These are phyloP conservation scores for Pseudogymnoascus destructans DNA, from an alignment of 2,329 filamentous ascomycete species.

Conservation along the genomic window DNA sequence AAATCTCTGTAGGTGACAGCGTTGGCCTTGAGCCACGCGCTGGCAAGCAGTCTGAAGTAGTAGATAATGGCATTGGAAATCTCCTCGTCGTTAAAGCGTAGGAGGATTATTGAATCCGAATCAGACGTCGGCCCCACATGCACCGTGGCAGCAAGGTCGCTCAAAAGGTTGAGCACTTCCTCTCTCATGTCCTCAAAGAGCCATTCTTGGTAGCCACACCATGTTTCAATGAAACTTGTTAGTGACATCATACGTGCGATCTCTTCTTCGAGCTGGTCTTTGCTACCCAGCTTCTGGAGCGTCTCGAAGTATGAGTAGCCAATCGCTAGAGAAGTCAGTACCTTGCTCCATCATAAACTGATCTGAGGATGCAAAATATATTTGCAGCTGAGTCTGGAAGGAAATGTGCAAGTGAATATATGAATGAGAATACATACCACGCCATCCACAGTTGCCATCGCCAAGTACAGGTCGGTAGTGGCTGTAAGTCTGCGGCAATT, in stretches of 20 bases:
- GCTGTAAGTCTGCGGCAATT: slow-evolving; percentile 70
- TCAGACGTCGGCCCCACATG: slow-evolving; percentile 32
- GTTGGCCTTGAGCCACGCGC: slow-evolving; percentile 71
- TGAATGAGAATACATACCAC: slow-evolving; percentile 51
- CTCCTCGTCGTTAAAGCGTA: slow-evolving; percentile 62
- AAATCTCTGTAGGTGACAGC: slow-evolving; percentile 58
- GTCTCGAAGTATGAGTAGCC: slow-evolving; percentile 89
- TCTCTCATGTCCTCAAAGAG: slow-evolving; percentile 76
- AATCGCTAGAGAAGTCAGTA: slow-evolving; percentile 47
- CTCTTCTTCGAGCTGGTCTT: slow-evolving; percentile 54
- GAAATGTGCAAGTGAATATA: not conserved
- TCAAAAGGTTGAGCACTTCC: slow-evolving; percentile 56
- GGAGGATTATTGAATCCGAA: slow-evolving; percentile 39
- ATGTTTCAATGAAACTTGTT: slow-evolving; percentile 53
- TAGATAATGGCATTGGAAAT: slow-evolving; percentile 69
- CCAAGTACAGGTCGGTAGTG: slow-evolving; percentile 80
- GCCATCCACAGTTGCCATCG: slow-evolving; percentile 94
- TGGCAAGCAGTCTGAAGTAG: slow-evolving; percentile 69
- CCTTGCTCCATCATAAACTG: slow-evolving; percentile 12
- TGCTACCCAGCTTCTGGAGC: slow-evolving; percentile 55
- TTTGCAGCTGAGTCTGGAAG: not conserved
- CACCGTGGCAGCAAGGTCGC: slow-evolving; percentile 46
- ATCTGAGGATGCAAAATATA: slow-evolving; percentile 1
- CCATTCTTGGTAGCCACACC: slow-evolving; percentile 57
- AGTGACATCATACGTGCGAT: slow-evolving; percentile 57